Evolutionary conservation across 2,329 filamentous ascomycete genomes (phyloP).

Genomic region (Pseudogymnoascus sp.): DNA sequence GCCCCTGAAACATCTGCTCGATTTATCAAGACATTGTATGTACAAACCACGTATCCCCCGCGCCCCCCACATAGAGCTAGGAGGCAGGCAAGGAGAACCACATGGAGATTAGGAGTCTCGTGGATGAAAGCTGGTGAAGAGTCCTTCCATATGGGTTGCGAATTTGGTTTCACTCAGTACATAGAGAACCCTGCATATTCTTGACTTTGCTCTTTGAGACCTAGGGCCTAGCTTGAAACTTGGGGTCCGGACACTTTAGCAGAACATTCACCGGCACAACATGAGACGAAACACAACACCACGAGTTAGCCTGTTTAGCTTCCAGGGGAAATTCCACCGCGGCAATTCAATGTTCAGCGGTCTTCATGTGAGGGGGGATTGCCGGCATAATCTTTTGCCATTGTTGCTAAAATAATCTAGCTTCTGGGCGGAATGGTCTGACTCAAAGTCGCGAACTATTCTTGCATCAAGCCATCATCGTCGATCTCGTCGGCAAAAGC

Average conservation of each 20-base stretch:
- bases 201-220: background rate
- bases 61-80: background rate
- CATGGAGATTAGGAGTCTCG: background rate
- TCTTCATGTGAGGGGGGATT: background rate
- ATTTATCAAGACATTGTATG: background rate
- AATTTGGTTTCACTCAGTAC: background rate
- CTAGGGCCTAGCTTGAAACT: background rate
- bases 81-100: background rate
- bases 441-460: background rate
- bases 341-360: background rate
- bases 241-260: background rate
- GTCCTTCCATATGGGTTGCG: background rate
- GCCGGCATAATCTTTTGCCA: background rate
- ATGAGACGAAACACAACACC: background rate
- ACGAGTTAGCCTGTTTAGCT: background rate
- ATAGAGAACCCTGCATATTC: background rate
- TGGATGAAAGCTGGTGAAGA: background rate
- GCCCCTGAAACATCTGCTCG: background rate
- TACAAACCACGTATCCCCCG: background rate
- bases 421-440: background rate
- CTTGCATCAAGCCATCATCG: background rate
- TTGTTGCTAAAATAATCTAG: background rate
- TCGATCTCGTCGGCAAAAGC: constrained; percentile 26
- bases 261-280: background rate
- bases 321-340: background rate